These are phyloP conservation scores for Sugiyamaella lignohabitans DNA, from an alignment of 805 yeast genomes.

Conservation along the genomic window DNA sequence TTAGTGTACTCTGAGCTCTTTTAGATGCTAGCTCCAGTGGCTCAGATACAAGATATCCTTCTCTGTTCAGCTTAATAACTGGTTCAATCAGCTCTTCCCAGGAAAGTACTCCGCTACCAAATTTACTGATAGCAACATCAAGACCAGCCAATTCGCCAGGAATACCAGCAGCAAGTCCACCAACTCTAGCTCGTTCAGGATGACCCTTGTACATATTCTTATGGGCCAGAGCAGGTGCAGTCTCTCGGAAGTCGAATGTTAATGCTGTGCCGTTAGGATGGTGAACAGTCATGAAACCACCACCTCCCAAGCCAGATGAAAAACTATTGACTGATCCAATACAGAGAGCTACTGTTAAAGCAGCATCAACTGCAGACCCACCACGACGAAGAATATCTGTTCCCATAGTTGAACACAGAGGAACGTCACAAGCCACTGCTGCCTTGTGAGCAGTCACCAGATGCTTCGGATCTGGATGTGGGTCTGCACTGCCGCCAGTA, in stretches of 20 bases:
- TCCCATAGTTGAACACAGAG: constrained; percentile 58
- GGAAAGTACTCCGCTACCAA: constrained; percentile 61
- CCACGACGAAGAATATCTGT: constrained; percentile 42
- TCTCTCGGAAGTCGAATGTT: constrained; percentile 80
- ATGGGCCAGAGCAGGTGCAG: constrained; percentile 62
- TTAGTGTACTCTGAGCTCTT: constrained; percentile 30
- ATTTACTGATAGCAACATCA: constrained; percentile 50
- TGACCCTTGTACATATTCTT: constrained; percentile 56
- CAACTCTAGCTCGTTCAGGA: constrained; percentile 51
- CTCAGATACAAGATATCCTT: constrained; percentile 55
- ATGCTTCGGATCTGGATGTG: constrained; percentile 14
- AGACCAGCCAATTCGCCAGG: constrained; percentile 92
- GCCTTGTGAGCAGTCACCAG: constrained; percentile 17
- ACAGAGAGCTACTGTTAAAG: constrained; percentile 81
- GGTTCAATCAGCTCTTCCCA: constrained; percentile 77
- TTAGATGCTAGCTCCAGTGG: constrained; percentile 41
- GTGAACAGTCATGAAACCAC: constrained; percentile 60
- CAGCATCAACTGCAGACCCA: constrained; percentile 92
- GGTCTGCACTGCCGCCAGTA: constrained; percentile 5
- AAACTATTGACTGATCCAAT: constrained; percentile 78
- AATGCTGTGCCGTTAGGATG: constrained; percentile 42
- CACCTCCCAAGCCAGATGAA: constrained; percentile 91
- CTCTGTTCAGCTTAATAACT: constrained; percentile 54
- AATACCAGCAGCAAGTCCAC: constrained; percentile 82
- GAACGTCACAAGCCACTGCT: constrained; percentile 64